phyloP scores from a whole-genome alignment of 305 asterid species.

The Plantago coronopus region DNA sequence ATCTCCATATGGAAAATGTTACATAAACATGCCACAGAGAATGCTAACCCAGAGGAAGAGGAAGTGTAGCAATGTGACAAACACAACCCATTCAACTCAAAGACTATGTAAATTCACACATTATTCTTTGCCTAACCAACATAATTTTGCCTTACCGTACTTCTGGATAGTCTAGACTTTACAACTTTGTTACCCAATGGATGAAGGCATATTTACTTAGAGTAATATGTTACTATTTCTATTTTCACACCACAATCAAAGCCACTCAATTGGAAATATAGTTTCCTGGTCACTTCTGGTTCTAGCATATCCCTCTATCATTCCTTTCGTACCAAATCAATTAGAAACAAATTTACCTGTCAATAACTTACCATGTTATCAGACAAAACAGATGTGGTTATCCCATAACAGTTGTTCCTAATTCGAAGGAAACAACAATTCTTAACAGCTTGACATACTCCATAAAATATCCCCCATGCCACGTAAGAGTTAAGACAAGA shows the following conservation, averaged over 20 bases:
- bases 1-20: background rate
- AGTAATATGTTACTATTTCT: background rate
- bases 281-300: background rate
- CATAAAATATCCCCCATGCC: background rate
- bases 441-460: background rate
- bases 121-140: no score
- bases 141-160: background rate
- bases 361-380: background rate
- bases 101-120: background rate
- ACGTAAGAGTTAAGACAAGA: no score
- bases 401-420: background rate
- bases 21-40: background rate
- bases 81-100: background rate
- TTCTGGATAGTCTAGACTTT: background rate
- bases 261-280: background rate
- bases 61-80: background rate
- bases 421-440: background rate
- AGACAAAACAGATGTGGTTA: background rate
- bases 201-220: background rate
- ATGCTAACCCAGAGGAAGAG: constrained; percentile 8
- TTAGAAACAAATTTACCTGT: background rate
- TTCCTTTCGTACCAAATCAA: background rate
- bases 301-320: background rate
- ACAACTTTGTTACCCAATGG: background rate
- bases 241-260: background rate